Evolutionary conservation across 768 basidiomycete species (phyloP).

Genomic region (Russula griseocarnosa): DNA sequence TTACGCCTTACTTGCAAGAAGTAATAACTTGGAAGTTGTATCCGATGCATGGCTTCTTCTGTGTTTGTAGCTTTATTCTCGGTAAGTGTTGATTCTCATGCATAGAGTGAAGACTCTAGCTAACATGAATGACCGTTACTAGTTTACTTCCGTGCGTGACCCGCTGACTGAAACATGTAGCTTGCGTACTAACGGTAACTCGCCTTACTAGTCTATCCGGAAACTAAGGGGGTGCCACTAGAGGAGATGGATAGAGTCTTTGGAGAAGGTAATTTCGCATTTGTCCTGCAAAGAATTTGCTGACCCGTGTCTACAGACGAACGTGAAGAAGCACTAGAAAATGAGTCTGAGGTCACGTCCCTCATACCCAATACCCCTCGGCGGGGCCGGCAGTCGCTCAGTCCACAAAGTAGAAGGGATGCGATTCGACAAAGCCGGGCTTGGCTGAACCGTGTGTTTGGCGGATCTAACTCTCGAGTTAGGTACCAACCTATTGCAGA

Average conservation of each 20-base stretch:
- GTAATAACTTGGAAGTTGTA: conserved; percentile 87
- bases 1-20: conserved; percentile 84
- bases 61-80: conserved; percentile 78
- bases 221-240: conserved; percentile 80
- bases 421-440: conserved; percentile 33
- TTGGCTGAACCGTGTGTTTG: conserved; percentile 52
- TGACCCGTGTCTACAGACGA: conserved; percentile 34
- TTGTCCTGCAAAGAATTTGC: not conserved
- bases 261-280: conserved; percentile 59
- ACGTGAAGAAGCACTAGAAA: conserved; percentile 58
- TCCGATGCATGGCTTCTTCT: conserved; percentile 95
- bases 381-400: conserved; percentile 39
- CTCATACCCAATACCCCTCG: conserved; percentile 43
- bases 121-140: conserved; percentile 4
- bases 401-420: conserved; percentile 31
- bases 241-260: conserved; percentile 92
- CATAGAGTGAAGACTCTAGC: conserved; percentile 1
- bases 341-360: conserved; percentile 60
- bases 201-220: conserved; percentile 62
- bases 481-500: conserved; percentile 48
- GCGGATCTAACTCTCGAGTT: conserved; percentile 38
- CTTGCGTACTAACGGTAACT: not conserved
- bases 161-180: not conserved
- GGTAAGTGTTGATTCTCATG: conserved; percentile 41
- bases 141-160: conserved; percentile 69